Percentiles rank a stretch among this genome's conserved stretches.
Evolutionary conservation across 306 rosid genomes (phyloP).

Genomic region (Prunus davidiana): DNA sequence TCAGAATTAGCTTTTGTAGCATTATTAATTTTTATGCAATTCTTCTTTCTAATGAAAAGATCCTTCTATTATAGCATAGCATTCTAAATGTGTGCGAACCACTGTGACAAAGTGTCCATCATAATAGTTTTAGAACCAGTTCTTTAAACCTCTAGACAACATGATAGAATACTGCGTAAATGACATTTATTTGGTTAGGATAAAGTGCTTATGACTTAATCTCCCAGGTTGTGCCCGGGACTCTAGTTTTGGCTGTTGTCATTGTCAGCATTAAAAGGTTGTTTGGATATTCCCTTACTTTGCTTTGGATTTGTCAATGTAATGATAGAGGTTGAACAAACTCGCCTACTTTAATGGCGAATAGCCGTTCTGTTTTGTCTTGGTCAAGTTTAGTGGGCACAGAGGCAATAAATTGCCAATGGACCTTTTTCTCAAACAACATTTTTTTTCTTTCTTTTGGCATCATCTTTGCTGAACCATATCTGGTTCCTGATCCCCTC

Average conservation of each 20-base stretch:
- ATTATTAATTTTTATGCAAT: neutral
- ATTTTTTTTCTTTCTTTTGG: neutral
- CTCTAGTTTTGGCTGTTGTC: neutral
- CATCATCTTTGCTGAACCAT: neutral
- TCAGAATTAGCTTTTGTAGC: neutral
- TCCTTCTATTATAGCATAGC: neutral
- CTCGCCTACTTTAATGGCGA: neutral
- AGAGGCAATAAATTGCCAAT: neutral
- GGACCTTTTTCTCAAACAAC: neutral
- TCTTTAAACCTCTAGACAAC: neutral
- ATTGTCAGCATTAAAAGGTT: neutral
- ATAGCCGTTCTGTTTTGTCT: neutral
- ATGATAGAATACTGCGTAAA: neutral
- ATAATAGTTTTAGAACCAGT: neutral
- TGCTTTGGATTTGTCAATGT: neutral
- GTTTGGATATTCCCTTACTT: neutral
- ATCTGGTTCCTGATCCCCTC: neutral
- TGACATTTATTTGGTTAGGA: neutral
- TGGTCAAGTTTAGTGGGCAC: neutral
- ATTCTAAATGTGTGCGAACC: neutral
- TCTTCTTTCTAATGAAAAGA: neutral
- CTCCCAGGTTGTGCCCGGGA: neutral
- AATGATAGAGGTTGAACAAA: neutral
- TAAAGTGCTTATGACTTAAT: neutral
- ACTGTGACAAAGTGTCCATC: neutral